phyloP scores from a whole-genome alignment of 2,329 filamentous ascomycete genomes.

The Biscogniauxia sp. region DNA sequence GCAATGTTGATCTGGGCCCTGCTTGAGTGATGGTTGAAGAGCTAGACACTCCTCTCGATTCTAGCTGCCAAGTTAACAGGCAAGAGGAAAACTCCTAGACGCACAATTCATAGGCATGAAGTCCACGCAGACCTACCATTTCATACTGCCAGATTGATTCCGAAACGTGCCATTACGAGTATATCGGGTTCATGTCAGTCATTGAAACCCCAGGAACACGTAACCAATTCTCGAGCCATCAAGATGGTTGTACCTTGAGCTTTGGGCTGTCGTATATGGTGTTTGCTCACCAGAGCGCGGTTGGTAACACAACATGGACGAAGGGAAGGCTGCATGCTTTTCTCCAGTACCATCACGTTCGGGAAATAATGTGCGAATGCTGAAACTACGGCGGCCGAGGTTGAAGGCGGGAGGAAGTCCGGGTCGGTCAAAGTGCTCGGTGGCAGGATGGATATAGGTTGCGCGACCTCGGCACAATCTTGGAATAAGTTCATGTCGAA shows the following conservation, averaged over 20 bases:
- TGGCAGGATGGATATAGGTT: background rate
- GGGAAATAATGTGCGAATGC: background rate
- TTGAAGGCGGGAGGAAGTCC: background rate
- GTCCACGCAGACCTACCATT: background rate
- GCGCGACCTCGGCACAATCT: background rate
- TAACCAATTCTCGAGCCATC: background rate
- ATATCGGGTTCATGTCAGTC: background rate
- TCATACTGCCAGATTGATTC: background rate
- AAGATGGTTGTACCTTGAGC: background rate
- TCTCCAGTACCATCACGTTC: background rate
- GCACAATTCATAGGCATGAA: background rate
- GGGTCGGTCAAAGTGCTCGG: background rate
- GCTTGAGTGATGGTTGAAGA: background rate
- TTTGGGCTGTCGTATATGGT: background rate
- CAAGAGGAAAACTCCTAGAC: background rate
- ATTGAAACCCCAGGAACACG: background rate
- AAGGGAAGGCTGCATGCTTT: background rate
- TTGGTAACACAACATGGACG: background rate
- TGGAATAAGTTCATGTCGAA: background rate
- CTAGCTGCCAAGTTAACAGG: background rate
- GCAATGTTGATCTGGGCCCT: background rate
- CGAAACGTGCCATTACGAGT: background rate
- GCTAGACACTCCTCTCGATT: background rate
- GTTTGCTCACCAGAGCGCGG: background rate
- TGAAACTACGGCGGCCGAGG: background rate